These are phyloP conservation scores for Picea glauca DNA, from an alignment of 75 land plant genomes.

Conservation along the genomic window DNA sequence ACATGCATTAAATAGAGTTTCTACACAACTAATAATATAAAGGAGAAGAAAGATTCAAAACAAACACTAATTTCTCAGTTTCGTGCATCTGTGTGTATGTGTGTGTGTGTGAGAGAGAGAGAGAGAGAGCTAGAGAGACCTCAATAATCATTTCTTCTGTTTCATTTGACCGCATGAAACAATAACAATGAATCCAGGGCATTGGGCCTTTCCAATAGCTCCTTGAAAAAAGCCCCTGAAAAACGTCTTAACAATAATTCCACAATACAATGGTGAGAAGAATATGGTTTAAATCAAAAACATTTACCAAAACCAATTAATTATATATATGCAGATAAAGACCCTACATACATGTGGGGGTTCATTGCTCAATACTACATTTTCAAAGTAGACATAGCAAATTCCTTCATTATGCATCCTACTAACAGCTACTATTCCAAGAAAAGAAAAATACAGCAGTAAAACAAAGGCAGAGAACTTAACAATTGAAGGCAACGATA, in stretches of 20 bases:
- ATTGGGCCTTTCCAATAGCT: conserved; percentile 74
- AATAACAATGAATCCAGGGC: conserved; percentile 93
- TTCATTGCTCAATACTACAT: neutral
- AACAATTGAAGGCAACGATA: neutral
- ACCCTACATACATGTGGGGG: neutral
- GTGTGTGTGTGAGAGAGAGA: no score
- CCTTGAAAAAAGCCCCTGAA: conserved; percentile 59
- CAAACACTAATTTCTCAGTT: no score
- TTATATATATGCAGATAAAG: neutral
- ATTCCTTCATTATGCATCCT: neutral
- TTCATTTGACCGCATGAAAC: conserved; percentile 82
- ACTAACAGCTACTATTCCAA: no score
- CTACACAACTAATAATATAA: no score
- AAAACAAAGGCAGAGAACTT: neutral
- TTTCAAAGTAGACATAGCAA: neutral
- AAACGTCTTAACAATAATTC: conserved; percentile 57
- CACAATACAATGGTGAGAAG: neutral
- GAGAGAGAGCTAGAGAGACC: conserved; percentile 13
- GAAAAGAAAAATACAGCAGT: neutral
- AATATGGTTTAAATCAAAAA: neutral
- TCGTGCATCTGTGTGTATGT: neutral
- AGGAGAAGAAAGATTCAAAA: no score
- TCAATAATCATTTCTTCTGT: conserved; percentile 41
- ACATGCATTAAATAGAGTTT: no score
- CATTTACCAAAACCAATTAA: neutral